Conservation (phyloP, 345 rosid species). For the Raphanus sativus region DNA sequence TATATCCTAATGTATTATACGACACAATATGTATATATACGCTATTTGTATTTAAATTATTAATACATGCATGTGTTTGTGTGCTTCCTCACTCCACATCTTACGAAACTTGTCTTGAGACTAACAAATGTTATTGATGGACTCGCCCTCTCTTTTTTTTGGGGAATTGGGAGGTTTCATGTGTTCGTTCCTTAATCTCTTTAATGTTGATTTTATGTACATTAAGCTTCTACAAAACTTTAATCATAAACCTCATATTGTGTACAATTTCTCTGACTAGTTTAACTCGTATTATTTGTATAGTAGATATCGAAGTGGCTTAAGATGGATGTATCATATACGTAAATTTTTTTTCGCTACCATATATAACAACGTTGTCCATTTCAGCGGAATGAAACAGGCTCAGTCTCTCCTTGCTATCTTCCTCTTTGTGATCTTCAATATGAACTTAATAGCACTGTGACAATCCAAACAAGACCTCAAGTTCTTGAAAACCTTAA, state of each 20-base stretch:
- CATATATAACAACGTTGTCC: constrained; percentile 50
- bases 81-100: constrained; percentile 20
- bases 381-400: constrained; percentile 77
- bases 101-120: constrained; percentile 32
- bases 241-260: neutral
- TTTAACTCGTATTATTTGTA: neutral
- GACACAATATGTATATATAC: constrained; percentile 11
- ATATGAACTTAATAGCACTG: constrained; percentile 76
- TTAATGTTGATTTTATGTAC: neutral
- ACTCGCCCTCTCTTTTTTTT: neutral
- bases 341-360: constrained; percentile 41
- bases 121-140: neutral
- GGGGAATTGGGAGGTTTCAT: constrained; percentile 6
- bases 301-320: neutral
- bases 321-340: constrained; percentile 9
- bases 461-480: constrained; percentile 91
- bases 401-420: constrained; percentile 66
- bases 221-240: constrained; percentile 16
- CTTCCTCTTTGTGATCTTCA: constrained; percentile 65
- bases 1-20: constrained; percentile 4
- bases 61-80: constrained; percentile 15
- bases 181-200: neutral
- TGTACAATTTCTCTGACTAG: neutral
- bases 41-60: constrained; percentile 1
- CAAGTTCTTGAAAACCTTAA: constrained; percentile 80